Percentiles rank a stretch among this genome's conserved stretches.
phyloP scores from a whole-genome alignment of 148 eudicot genomes.

The Fagopyrum homotropicum region DNA sequence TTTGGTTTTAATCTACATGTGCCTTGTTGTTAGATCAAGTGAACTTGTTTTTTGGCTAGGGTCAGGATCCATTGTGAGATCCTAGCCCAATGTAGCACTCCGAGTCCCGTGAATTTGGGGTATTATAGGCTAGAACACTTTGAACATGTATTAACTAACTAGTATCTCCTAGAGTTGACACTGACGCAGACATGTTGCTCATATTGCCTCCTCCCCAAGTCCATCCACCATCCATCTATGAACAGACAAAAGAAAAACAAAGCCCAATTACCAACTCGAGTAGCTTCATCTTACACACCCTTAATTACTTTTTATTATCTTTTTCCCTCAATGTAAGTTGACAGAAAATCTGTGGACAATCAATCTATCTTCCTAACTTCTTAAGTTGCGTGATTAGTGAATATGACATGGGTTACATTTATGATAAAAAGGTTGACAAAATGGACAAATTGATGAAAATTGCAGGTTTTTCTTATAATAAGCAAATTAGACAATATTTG shows the following conservation, averaged over 20 bases:
- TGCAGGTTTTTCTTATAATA: not conserved
- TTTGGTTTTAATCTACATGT: too few species aligned
- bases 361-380: not conserved
- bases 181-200: too few species aligned
- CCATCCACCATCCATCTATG: slow-evolving; percentile 82
- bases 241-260: slow-evolving; percentile 12
- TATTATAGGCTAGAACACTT: too few species aligned
- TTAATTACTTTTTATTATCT: not conserved
- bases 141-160: too few species aligned
- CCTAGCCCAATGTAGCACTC: too few species aligned
- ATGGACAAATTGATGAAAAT: not conserved
- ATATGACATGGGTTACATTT: not conserved
- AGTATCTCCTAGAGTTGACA: too few species aligned
- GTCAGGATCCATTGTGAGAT: too few species aligned
- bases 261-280: not conserved
- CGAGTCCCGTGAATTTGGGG: too few species aligned
- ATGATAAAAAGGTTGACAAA: not conserved
- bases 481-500: not conserved
- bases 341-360: not conserved
- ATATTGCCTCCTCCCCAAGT: too few species aligned
- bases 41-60: too few species aligned
- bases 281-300: not conserved
- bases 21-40: too few species aligned
- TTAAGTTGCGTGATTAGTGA: not conserved
- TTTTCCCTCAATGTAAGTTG: not conserved